Conservation (phyloP, 2,329 filamentous ascomycete genomes). For the Penicillium sumatraense region DNA sequence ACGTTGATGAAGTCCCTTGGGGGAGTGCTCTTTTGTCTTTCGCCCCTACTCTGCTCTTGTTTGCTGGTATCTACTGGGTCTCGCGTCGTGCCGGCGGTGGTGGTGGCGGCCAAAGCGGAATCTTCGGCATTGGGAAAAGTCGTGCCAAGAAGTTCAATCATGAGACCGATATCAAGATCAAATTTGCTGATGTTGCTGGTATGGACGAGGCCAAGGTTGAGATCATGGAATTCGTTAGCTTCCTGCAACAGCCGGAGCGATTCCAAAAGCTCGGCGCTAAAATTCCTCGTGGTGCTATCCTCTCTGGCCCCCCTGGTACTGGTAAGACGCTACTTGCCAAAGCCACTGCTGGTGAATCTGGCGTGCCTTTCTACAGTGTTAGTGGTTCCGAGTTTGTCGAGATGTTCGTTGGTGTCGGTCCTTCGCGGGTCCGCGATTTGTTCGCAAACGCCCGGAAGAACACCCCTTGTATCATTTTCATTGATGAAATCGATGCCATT, state of each 20-base stretch:
- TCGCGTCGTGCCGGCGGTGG: constrained; percentile 74
- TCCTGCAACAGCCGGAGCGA: constrained; percentile 88
- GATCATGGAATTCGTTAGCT: constrained; percentile 99
- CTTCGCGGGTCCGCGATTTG: constrained; percentile 90
- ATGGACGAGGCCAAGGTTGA: constrained; percentile 98
- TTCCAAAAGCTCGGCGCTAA: constrained; percentile 96
- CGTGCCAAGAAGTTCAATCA: constrained; percentile 97
- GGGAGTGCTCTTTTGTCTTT: constrained; percentile 77
- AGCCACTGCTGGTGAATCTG: constrained; percentile 94
- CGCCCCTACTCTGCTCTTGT: constrained; percentile 82
- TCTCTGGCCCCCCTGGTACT: constrained; percentile 96
- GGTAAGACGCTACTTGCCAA: constrained; percentile 98
- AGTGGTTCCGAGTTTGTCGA: constrained; percentile 99
- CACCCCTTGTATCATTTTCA: constrained; percentile 98
- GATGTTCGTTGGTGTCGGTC: constrained; percentile 99
- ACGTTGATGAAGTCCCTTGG: constrained; percentile 75
- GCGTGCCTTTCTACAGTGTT: constrained; percentile 97
- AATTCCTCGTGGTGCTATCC: constrained; percentile 93
- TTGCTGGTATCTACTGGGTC: constrained; percentile 80
- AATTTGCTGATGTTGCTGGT: constrained; percentile 94
- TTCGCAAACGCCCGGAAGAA: constrained; percentile 95
- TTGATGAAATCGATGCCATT: constrained; percentile 98
- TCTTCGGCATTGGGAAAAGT: constrained; percentile 96
- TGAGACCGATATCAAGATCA: constrained; percentile 93
- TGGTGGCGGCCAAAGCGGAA: constrained; percentile 70